These are phyloP conservation scores for Avena eriantha DNA, from an alignment of 176 grass and related monocot genomes.

Conservation along the genomic window DNA sequence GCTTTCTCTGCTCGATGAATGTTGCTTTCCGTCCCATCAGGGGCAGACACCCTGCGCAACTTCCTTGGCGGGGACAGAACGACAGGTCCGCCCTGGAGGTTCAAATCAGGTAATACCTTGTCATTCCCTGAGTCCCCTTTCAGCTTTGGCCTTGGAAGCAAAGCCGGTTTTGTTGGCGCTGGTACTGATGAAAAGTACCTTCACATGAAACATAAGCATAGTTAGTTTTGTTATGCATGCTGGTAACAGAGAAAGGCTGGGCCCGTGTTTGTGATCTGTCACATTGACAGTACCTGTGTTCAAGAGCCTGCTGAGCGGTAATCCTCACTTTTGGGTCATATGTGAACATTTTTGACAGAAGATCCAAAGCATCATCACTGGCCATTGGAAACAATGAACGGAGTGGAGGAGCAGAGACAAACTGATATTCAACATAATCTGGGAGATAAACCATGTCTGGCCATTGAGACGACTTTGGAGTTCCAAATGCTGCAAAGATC, in stretches of 20 bases:
- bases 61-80: constrained; percentile 91
- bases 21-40: constrained; percentile 67
- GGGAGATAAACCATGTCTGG: constrained; percentile 96
- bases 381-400: constrained; percentile 88
- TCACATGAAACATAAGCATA: constrained; percentile 41
- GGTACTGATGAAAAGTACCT: constrained; percentile 95
- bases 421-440: constrained; percentile 99
- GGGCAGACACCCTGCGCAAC: constrained; percentile 73
- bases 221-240: constrained; percentile 27
- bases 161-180: constrained; percentile 82
- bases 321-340: constrained; percentile 99
- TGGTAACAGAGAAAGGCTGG: constrained; percentile 30
- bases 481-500: constrained; percentile 94
- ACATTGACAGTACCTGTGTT: constrained; percentile 76
- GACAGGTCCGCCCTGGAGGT: constrained; percentile 67
- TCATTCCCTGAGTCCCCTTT: constrained; percentile 73
- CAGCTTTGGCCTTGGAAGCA: constrained; percentile 72
- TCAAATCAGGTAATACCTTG: constrained; percentile 60
- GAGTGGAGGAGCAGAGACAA: constrained; percentile 77
- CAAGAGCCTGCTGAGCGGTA: constrained; percentile 88
- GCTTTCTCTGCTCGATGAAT: constrained; percentile 51
- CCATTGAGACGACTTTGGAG: constrained; percentile 94
- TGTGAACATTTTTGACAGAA: constrained; percentile 90
- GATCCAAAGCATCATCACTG: constrained; percentile 92
- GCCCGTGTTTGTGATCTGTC: not conserved